These are phyloP conservation scores for Aspergillus sp. DNA, from an alignment of 2,329 filamentous ascomycete species.

Conservation along the genomic window DNA sequence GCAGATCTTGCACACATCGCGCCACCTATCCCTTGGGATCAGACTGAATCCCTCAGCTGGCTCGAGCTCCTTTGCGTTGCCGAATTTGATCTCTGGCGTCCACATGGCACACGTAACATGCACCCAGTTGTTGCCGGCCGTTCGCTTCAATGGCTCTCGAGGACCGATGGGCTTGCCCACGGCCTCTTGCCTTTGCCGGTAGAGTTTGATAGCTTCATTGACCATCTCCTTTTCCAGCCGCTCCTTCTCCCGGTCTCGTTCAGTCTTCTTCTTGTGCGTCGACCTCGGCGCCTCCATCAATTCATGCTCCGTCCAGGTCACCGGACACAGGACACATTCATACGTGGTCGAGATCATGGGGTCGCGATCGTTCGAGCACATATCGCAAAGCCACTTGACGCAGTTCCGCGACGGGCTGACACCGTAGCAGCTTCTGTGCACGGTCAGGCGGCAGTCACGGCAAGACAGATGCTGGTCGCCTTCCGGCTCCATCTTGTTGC, in stretches of 20 bases:
- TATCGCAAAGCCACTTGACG: constrained; percentile 91
- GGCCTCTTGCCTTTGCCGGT: constrained; percentile 79
- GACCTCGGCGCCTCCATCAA: constrained; percentile 80
- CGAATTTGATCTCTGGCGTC: constrained; percentile 91
- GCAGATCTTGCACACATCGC: constrained; percentile 81
- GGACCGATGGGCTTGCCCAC: constrained; percentile 80
- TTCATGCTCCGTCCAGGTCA: constrained; percentile 78
- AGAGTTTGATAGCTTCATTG: constrained; percentile 75
- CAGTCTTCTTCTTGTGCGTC: constrained; percentile 83
- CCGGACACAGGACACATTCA: constrained; percentile 87
- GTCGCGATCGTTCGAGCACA: constrained; percentile 91
- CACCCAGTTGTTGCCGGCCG: constrained; percentile 96
- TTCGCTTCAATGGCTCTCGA: constrained; percentile 88
- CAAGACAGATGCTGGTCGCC: constrained; percentile 76
- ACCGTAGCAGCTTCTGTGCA: constrained; percentile 93
- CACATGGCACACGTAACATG: constrained; percentile 92
- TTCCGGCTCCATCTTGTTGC: constrained; percentile 69
- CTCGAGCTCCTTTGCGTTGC: constrained; percentile 76
- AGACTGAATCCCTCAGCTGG: constrained; percentile 87
- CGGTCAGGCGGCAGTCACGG: constrained; percentile 83
- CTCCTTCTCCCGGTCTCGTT: constrained; percentile 88
- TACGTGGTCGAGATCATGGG: constrained; percentile 92
- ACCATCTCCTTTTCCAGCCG: constrained; percentile 81
- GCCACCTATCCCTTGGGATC: constrained; percentile 71
- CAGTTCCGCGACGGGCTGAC: constrained; percentile 67